Percentiles rank a stretch among this genome's conserved stretches.
Evolutionary conservation across 371 early-diverging fungal genomes (phyloP).

Genomic region (Syncephalastrum contaminatum): DNA sequence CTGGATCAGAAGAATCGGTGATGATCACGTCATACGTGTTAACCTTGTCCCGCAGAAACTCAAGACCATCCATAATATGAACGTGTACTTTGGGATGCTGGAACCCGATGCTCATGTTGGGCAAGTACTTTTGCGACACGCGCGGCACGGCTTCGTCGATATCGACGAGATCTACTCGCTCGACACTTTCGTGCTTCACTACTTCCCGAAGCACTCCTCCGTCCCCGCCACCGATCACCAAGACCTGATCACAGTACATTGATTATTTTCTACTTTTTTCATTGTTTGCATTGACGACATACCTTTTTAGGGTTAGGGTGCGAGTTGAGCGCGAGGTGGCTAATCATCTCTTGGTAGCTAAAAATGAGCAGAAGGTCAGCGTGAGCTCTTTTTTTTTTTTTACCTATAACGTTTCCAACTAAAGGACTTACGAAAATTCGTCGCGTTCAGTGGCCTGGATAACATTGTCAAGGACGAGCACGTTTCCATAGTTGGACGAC

Average conservation of each 20-base stretch:
- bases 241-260: slow-evolving; percentile 55
- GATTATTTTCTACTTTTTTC: not conserved
- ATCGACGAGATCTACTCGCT: slow-evolving; percentile 90
- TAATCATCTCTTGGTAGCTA: slow-evolving; percentile 98
- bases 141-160: slow-evolving; percentile 95
- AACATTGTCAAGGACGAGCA: slow-evolving; percentile 95
- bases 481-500: slow-evolving; percentile 92
- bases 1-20: slow-evolving; percentile 98
- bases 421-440: slow-evolving; percentile 85
- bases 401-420: not conserved
- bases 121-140: slow-evolving; percentile 89
- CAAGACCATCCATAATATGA: slow-evolving; percentile 94
- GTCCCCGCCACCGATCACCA: slow-evolving; percentile 98
- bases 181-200: slow-evolving; percentile 92
- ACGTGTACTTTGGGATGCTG: slow-evolving; percentile 92
- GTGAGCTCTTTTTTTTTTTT: not conserved
- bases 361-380: not conserved
- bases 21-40: slow-evolving; percentile 95
- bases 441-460: slow-evolving; percentile 98
- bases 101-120: slow-evolving; percentile 92
- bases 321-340: slow-evolving; percentile 91
- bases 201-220: slow-evolving; percentile 97
- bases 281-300: slow-evolving; percentile 12
- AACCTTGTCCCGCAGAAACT: slow-evolving; percentile 84
- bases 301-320: slow-evolving; percentile 95